phyloP scores from a whole-genome alignment of 2,329 filamentous ascomycete genomes.

The Pseudogymnoascus destructans region DNA sequence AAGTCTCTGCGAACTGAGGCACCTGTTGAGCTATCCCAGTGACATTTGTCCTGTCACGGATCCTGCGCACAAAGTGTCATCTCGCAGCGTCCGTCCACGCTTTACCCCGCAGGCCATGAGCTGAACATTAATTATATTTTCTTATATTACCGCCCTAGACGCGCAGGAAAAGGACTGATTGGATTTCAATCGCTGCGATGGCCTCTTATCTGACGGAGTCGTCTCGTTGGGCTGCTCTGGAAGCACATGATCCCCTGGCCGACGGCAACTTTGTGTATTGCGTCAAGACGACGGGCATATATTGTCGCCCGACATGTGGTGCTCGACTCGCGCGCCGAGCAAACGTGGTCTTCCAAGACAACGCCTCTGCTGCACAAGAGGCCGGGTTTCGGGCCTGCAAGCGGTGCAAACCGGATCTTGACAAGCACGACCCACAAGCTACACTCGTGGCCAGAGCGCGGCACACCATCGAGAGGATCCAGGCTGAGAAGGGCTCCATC shows the following conservation, averaged over 20 bases:
- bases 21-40: constrained; percentile 1
- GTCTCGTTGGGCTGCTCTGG: constrained; percentile 21
- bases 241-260: constrained; percentile 27
- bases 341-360: constrained; percentile 44
- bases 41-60: constrained; percentile 3
- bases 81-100: neutral
- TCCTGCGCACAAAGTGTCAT: neutral
- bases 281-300: constrained; percentile 38
- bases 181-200: constrained; percentile 2
- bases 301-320: constrained; percentile 48
- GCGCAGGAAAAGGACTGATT: constrained; percentile 2
- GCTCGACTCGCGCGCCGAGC: constrained; percentile 46
- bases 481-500: constrained; percentile 12
- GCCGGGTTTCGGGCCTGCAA: constrained; percentile 45
- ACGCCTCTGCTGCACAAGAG: constrained; percentile 31
- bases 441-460: constrained; percentile 31
- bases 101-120: constrained; percentile 4
- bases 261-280: constrained; percentile 35
- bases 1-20: neutral
- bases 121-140: neutral
- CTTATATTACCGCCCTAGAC: constrained; percentile 6
- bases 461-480: constrained; percentile 9
- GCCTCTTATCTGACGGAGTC: neutral
- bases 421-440: constrained; percentile 31
- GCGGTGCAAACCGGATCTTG: constrained; percentile 35